A percentile compares a stretch with the other conserved stretches of the same genome.
Evolutionary conservation across 805 yeast genomes (phyloP).

Genomic region (Huiozyma sinensis): DNA sequence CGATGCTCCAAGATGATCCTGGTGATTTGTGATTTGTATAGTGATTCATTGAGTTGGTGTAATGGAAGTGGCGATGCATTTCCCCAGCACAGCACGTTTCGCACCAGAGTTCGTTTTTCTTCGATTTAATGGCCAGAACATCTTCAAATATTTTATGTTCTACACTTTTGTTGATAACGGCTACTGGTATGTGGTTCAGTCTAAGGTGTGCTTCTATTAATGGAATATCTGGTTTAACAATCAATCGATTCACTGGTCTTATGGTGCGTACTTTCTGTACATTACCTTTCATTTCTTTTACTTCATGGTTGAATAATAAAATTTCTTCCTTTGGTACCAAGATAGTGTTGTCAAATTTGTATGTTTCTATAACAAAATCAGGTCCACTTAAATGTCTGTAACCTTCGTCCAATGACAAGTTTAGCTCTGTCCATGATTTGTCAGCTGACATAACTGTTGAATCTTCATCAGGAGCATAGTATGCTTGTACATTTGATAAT

Average conservation of each 20-base stretch:
- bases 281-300: background rate
- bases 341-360: background rate
- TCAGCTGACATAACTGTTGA: slow-evolving; percentile 2
- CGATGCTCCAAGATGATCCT: slow-evolving; percentile 4
- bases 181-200: background rate
- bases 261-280: background rate
- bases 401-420: background rate
- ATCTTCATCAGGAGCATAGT: slow-evolving; percentile 3
- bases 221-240: background rate
- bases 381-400: background rate
- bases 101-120: background rate
- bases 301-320: too few species aligned
- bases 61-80: slow-evolving; percentile 2
- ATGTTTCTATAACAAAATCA: background rate
- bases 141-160: background rate
- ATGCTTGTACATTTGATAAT: background rate
- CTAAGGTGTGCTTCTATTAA: slow-evolving; percentile 1
- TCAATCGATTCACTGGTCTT: background rate
- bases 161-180: background rate
- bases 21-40: background rate
- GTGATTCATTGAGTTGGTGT: slow-evolving; percentile 2
- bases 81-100: slow-evolving; percentile 1
- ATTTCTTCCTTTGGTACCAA: background rate
- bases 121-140: background rate
- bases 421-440: background rate